Percentiles rank a stretch among this genome's conserved stretches.
phyloP scores from a whole-genome alignment of 192 early-diverging fungal genomes.

The Backusella luteola region DNA sequence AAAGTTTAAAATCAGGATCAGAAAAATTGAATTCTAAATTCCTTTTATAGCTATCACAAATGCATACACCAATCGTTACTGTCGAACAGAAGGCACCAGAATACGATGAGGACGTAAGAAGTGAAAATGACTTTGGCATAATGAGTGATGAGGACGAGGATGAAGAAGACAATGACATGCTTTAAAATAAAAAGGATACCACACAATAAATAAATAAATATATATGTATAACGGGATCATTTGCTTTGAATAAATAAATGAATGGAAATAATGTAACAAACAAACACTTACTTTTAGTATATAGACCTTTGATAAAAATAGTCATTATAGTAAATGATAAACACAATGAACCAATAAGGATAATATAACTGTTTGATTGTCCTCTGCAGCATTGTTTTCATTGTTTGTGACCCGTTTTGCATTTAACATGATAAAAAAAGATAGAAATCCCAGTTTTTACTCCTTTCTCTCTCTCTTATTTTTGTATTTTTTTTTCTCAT shows the following conservation, averaged over 20 bases:
- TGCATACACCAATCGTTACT: constrained; percentile 56
- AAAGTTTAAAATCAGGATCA: background rate
- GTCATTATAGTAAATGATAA: too few relatives aligned
- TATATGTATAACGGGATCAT: background rate
- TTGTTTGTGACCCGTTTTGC: too few relatives aligned
- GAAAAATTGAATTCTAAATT: background rate
- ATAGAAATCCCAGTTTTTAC: too few relatives aligned
- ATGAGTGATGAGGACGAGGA: constrained; percentile 34
- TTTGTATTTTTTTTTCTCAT: too few relatives aligned
- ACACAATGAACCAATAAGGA: too few relatives aligned
- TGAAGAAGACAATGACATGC: background rate
- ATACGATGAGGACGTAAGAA: constrained; percentile 56
- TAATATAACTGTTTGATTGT: too few relatives aligned
- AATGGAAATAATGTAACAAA: background rate
- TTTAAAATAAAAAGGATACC: background rate
- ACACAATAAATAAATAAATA: background rate
- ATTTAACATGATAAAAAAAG: too few relatives aligned
- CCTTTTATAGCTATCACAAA: constrained; percentile 36
- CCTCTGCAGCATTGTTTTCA: too few relatives aligned
- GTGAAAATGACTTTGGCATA: constrained; percentile 42
- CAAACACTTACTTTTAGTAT: too few relatives aligned
- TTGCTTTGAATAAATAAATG: background rate
- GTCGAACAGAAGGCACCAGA: constrained; percentile 64
- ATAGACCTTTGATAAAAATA: background rate
- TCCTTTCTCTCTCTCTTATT: too few relatives aligned